phyloP scores from a whole-genome alignment of 1,139 yeast genomes.

The Kodamaea ohmeri region DNA sequence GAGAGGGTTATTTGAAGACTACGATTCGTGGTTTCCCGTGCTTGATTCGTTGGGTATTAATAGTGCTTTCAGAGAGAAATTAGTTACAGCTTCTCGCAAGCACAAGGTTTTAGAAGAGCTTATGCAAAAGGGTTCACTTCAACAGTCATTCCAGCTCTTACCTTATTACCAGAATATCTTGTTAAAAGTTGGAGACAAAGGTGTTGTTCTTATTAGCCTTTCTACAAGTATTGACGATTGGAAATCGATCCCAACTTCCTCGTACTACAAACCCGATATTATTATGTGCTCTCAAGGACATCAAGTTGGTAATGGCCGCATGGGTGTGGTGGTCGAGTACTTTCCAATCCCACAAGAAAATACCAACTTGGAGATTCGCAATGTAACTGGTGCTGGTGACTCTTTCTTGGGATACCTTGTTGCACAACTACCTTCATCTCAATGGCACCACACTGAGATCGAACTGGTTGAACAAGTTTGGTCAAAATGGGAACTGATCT shows the following conservation, averaged over 20 bases:
- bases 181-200: constrained; percentile 66
- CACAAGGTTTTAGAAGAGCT: constrained; percentile 23
- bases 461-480: constrained; percentile 30
- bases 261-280: constrained; percentile 27
- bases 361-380: constrained; percentile 31
- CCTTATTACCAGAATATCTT: constrained; percentile 71
- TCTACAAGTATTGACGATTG: constrained; percentile 29
- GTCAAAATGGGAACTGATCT: constrained; percentile 34
- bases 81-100: constrained; percentile 27
- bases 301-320: constrained; percentile 14
- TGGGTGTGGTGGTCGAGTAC: constrained; percentile 64
- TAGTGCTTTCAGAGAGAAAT: constrained; percentile 40
- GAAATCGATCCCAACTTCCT: constrained; percentile 37
- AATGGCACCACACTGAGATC: constrained; percentile 27
- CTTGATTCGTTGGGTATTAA: constrained; percentile 61
- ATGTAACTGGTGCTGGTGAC: constrained; percentile 77
- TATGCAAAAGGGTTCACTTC: constrained; percentile 54
- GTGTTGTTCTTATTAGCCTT: constrained; percentile 51
- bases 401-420: constrained; percentile 56
- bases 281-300: constrained; percentile 19
- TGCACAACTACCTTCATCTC: constrained; percentile 22
- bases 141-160: constrained; percentile 65
- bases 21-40: constrained; percentile 71
- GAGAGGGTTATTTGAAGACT: constrained; percentile 53
- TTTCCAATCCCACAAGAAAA: constrained; percentile 49